Evolutionary conservation across 257 asterid species (phyloP), one percentile per base, ranked within the genome.

Genomic region (Capsicum rhomboideum): DNA sequence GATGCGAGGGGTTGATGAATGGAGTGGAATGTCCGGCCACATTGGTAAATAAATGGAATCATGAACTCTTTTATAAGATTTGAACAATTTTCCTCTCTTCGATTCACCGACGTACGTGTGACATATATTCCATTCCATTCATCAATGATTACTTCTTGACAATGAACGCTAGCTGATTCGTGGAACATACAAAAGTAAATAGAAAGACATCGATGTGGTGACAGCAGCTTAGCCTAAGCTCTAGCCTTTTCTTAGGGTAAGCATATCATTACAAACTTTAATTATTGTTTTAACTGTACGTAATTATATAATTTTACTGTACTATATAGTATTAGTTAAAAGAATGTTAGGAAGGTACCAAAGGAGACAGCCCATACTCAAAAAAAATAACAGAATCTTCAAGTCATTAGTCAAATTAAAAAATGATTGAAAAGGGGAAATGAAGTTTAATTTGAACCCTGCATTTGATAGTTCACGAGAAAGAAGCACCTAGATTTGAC

Each of bases 391-490:
- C 6, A 77, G 82, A 77, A 77, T 77, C 82, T 77, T 77, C 16
- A 77, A 37, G 46, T 50, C 21, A 77, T 10, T 26, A 50, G 82
- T 77, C 63, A 77, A 77, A 77, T 77, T 26, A 26, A 52, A 50
- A 14, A 49, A 49, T 77, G 82, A 77, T 77, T 77, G 82, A 16
- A 77, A 66, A 77, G 23, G 10, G 59, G 44, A 77, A 77, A 26
- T 77, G 46, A 77, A 77, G 5, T 49, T 34, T 34, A 34, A 34
- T 34, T 1, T 26, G 63, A 77, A 17, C 44, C 63, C 50, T 50
- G 28, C 52, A 68, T 68, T 77, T 77, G 46, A 50, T 77, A 50
- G 28, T 77, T 77, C 82, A 77, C 82, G 82, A 77, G 82, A 77
- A 77, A 77, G 63, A 77, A 75, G 16, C 50, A 4, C 2, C 18